phyloP scores from a whole-genome alignment of 2,329 filamentous ascomycete species.

The Colletotrichum somersetense region DNA sequence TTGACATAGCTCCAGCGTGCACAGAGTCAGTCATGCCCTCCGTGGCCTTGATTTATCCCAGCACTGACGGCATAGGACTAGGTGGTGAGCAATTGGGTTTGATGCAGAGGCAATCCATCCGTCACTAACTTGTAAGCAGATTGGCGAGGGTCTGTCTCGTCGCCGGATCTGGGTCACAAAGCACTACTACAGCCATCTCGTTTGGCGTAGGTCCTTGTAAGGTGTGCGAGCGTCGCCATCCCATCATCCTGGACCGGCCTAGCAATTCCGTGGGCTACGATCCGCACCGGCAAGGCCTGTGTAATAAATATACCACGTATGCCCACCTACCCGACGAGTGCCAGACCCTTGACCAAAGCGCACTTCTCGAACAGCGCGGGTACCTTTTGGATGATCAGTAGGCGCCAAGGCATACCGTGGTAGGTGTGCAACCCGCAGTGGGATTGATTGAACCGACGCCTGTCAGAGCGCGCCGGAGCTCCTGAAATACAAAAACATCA shows the following conservation, averaged over 20 bases:
- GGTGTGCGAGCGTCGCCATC: conserved; percentile 27
- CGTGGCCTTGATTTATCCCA: conserved; percentile 34
- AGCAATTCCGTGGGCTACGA: neutral
- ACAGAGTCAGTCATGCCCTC: conserved; percentile 36
- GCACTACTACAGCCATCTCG: neutral
- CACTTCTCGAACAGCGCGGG: conserved; percentile 21
- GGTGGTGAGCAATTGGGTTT: conserved; percentile 20
- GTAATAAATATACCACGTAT: neutral
- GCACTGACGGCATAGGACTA: conserved; percentile 34
- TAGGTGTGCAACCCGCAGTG: conserved; percentile 29
- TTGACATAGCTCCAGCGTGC: conserved; percentile 34
- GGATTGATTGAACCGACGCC: conserved; percentile 24
- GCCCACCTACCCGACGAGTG: neutral
- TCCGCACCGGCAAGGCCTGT: neutral
- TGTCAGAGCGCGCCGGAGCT: conserved; percentile 39
- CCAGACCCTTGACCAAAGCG: conserved; percentile 13
- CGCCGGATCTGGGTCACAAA: conserved; percentile 10
- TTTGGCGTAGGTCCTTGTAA: neutral
- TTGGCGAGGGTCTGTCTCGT: conserved; percentile 1
- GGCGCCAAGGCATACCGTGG: conserved; percentile 17
- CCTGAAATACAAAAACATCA: conserved; percentile 21
- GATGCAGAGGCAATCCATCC: conserved; percentile 16
- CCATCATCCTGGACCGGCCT: conserved; percentile 5
- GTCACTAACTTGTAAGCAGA: conserved; percentile 22
- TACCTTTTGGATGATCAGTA: conserved; percentile 30